Evolutionary conservation across 2,329 filamentous ascomycete species (phyloP).

Genomic region (Cladophialophora carrionii): DNA sequence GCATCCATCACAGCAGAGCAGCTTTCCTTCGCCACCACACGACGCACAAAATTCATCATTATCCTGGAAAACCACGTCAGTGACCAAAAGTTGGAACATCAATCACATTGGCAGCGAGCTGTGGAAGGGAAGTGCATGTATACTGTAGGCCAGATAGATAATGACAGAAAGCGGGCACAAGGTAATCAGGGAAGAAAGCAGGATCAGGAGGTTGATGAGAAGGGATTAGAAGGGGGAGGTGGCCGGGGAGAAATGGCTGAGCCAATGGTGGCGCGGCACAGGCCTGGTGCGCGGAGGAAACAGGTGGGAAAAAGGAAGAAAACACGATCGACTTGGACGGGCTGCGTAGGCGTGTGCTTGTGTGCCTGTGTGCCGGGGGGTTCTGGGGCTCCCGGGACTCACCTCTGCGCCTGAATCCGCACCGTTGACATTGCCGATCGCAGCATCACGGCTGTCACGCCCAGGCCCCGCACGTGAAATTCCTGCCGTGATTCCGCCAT

Average conservation of each 20-base stretch:
- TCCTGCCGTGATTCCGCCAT: constrained; percentile 37
- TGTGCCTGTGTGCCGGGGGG: too few species aligned
- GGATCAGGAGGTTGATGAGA: constrained; percentile 13
- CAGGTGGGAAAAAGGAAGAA: constrained; percentile 22
- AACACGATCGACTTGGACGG: constrained; percentile 20
- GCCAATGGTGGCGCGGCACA: constrained; percentile 23
- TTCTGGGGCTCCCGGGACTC: constrained; percentile 42
- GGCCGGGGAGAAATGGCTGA: constrained; percentile 10
- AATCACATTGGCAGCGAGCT: constrained; percentile 19
- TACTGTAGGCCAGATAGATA: not conserved
- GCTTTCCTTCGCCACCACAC: constrained; percentile 79
- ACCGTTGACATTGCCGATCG: constrained; percentile 30
- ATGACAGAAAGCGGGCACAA: constrained; percentile 6
- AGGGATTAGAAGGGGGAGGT: constrained; percentile 15
- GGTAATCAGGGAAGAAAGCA: constrained; percentile 6
- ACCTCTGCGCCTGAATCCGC: constrained; percentile 52
- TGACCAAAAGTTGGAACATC: constrained; percentile 25
- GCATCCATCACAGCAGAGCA: constrained; percentile 94
- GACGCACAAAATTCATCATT: constrained; percentile 90
- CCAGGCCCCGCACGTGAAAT: constrained; percentile 38
- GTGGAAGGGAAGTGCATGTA: not conserved
- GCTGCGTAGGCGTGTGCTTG: constrained; percentile 12
- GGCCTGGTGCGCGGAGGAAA: constrained; percentile 7
- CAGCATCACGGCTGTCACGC: constrained; percentile 24
- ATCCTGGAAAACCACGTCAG: constrained; percentile 53